phyloP scores from a whole-genome alignment of 371 early-diverging fungal species.

The Mucor racemosus region DNA sequence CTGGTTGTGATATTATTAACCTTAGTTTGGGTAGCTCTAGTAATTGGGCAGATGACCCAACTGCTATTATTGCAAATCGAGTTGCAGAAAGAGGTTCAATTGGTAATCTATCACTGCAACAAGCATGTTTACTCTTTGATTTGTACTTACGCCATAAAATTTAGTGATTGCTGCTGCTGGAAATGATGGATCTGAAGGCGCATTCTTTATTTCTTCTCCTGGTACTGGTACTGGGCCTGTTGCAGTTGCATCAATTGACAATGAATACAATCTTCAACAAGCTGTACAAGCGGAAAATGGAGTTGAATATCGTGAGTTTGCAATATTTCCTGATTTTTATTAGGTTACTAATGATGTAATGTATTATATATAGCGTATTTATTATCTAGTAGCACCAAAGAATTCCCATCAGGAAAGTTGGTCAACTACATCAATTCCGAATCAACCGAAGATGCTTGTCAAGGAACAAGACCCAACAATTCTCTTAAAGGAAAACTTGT shows the following conservation, averaged over 20 bases:
- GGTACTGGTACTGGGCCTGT: conserved; percentile 55
- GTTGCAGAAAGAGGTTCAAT: conserved; percentile 43
- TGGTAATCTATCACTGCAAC: conserved; percentile 22
- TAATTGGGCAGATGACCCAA: conserved; percentile 62
- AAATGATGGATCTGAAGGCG: conserved; percentile 66
- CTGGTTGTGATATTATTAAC: conserved; percentile 67
- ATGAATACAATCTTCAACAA: conserved; percentile 34
- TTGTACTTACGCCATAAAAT: not conserved
- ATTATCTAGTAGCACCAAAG: conserved; percentile 24
- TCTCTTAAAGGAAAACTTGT: conserved; percentile 43
- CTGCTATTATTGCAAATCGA: conserved; percentile 55
- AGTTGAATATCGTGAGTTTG: conserved; percentile 25
- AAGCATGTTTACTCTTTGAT: not conserved
- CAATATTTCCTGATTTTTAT: too few species aligned
- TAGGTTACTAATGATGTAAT: not conserved
- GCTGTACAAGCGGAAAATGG: conserved; percentile 20
- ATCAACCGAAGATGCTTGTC: conserved; percentile 30
- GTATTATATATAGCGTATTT: conserved; percentile 27
- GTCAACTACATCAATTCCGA: conserved; percentile 29
- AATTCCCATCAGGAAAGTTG: conserved; percentile 37
- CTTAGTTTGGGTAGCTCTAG: conserved; percentile 74
- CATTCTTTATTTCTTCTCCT: conserved; percentile 57
- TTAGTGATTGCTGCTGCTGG: conserved; percentile 67
- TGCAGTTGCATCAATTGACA: conserved; percentile 70
- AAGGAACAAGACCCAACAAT: conserved; percentile 23